These are phyloP conservation scores for Verticillium isaacii DNA, from an alignment of 2,329 filamentous ascomycete species.

Conservation along the genomic window DNA sequence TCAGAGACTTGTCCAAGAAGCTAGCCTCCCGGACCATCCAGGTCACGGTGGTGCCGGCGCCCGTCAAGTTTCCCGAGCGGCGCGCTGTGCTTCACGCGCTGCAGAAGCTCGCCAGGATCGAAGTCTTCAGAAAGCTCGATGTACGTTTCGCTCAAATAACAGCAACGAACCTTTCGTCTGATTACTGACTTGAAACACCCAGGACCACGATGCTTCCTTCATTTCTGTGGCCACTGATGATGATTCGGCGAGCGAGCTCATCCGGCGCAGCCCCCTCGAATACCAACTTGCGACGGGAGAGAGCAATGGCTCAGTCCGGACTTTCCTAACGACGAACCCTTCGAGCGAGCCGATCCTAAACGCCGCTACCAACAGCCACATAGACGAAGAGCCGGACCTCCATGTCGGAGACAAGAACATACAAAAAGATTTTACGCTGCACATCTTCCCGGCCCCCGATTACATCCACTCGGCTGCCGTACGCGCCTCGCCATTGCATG, in stretches of 20 bases:
- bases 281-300: constrained; percentile 34
- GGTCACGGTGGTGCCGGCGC: constrained; percentile 46
- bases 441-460: constrained; percentile 30
- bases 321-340: constrained; percentile 22
- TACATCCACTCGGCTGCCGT: constrained; percentile 35
- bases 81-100: constrained; percentile 49
- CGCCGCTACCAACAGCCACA: neutral
- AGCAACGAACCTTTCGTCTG: neutral
- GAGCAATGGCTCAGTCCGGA: constrained; percentile 17
- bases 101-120: constrained; percentile 42
- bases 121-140: constrained; percentile 46
- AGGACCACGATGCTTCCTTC: constrained; percentile 45
- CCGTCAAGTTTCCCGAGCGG: constrained; percentile 47
- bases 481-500: constrained; percentile 28
- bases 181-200: neutral
- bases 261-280: constrained; percentile 40
- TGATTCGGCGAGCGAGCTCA: constrained; percentile 32
- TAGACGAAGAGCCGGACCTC: neutral
- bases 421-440: constrained; percentile 33
- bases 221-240: constrained; percentile 40
- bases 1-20: constrained; percentile 6
- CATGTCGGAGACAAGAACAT: constrained; percentile 5
- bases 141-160: constrained; percentile 17
- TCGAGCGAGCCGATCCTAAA: constrained; percentile 7
- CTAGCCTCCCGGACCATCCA: constrained; percentile 34